Base-by-base conservation (phyloP, 179 eudicot species). In the Silene vulgaris region DNA sequence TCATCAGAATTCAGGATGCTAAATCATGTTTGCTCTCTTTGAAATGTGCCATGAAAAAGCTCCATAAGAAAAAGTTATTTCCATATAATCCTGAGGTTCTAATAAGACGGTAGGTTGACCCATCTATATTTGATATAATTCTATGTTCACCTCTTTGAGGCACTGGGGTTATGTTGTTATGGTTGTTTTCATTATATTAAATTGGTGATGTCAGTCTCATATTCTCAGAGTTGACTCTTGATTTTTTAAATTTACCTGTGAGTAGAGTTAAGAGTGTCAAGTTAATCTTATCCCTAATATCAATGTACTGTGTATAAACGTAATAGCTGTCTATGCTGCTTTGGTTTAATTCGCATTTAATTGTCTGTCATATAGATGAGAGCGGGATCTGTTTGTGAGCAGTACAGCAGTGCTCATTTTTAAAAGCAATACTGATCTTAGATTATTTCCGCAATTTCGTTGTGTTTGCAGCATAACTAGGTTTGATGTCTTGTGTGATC, bases 81-180 rank as follows among this genome's bases (percentile, higher is more conserved):
- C 99, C 97, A 19, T 94, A 95, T 79, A 92, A 92, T 83, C 97
- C 99, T 59, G 82, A 86, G 77, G 95, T 82, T 68, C 97, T 95
- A 81, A 78, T 95, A 76, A 81, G 81, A 72, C 90, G 97, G 99
- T 92, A 80, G 7, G 82, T 64, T 72, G 64, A 16, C 65, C 28
- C 57, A 23, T 3, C 9, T 19, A 21, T 56, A 29, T 16, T 23
- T 28, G 0, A 63, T 66, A 16, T 7, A 16, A n/a, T 30, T 66
- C 8, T 5, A 0, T 5, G 12, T 17, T 37, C 54, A 17, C 0
- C 48, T 17, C 48, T 12, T 40, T 40, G 48, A 40, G 8, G 48
- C 48, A 40, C 48, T 40, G 54, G 6, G 40, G 40, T 35, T 35
- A 35, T 35, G 40, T 35, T 35, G 40, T 35, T 35, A 7, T 35